phyloP scores from a whole-genome alignment of 2,329 filamentous ascomycete genomes.

The Trichoderma asperellum region DNA sequence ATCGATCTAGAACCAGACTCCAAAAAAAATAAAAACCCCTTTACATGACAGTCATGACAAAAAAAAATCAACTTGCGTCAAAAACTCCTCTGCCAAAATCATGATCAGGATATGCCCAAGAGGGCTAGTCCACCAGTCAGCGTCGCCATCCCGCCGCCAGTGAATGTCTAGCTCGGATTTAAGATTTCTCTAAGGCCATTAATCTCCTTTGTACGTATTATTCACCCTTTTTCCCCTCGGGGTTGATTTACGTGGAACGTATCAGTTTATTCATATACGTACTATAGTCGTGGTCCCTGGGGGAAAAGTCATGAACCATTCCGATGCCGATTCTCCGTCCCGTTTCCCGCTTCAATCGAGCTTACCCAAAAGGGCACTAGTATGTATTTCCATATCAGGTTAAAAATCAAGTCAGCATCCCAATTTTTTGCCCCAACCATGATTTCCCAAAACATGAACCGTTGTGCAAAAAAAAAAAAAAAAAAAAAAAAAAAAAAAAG shows the following conservation, averaged over 20 bases:
- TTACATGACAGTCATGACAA: neutral
- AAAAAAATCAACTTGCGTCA: neutral
- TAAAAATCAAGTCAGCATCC: neutral
- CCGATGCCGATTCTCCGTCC: neutral
- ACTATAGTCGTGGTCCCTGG: too few relatives aligned
- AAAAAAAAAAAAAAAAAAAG: neutral
- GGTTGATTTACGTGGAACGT: neutral
- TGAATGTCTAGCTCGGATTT: neutral
- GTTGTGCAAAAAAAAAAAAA: neutral
- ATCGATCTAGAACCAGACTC: neutral
- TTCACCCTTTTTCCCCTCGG: neutral
- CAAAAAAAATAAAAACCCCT: neutral
- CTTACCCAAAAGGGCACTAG: neutral
- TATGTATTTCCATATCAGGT: neutral
- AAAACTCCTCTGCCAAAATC: neutral
- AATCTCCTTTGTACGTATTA: neutral
- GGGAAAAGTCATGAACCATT: neutral
- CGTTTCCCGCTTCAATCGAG: neutral
- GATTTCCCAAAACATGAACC: neutral
- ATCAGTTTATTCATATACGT: neutral
- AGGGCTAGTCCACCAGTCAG: slow-evolving; percentile 16
- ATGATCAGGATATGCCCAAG: neutral
- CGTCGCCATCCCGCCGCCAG: neutral
- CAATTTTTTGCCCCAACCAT: neutral
- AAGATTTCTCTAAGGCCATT: neutral